Conservation (phyloP, 2,329 filamentous ascomycete species). For the Fusarium camptoceras region DNA sequence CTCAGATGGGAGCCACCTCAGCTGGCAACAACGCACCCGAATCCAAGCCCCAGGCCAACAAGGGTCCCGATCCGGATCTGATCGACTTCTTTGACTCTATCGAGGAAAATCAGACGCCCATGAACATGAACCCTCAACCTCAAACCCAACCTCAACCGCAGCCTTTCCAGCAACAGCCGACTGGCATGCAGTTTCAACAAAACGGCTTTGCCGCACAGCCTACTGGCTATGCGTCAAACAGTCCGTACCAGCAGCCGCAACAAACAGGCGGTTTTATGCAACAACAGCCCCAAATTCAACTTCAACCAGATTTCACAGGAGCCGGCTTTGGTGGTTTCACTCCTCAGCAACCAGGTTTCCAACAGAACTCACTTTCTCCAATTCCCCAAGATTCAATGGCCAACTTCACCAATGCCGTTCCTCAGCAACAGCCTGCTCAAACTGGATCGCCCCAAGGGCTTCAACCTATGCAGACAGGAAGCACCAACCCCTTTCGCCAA, state of each 20-base stretch:
- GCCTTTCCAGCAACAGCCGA: slow-evolving; percentile 49
- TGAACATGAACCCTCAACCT: slow-evolving; percentile 60
- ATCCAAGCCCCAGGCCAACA: slow-evolving; percentile 64
- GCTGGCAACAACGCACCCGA: slow-evolving; percentile 48
- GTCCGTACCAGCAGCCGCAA: slow-evolving; percentile 53
- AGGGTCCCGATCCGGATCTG: slow-evolving; percentile 78
- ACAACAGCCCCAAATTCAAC: slow-evolving; percentile 54
- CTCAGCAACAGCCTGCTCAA: slow-evolving; percentile 39
- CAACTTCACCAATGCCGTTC: slow-evolving; percentile 51
- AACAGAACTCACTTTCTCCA: slow-evolving; percentile 63
- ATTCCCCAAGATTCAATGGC: slow-evolving; percentile 67
- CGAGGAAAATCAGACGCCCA: slow-evolving; percentile 84
- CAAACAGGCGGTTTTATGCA: slow-evolving; percentile 34
- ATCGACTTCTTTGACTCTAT: slow-evolving; percentile 97
- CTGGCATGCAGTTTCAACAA: slow-evolving; percentile 42
- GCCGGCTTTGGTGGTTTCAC: slow-evolving; percentile 88
- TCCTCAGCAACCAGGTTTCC: slow-evolving; percentile 67
- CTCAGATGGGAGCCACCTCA: slow-evolving; percentile 46
- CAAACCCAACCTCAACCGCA: slow-evolving; percentile 52
- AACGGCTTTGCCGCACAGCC: slow-evolving; percentile 51
- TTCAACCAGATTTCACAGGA: slow-evolving; percentile 69
- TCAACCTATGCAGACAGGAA: slow-evolving; percentile 53
- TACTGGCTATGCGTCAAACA: slow-evolving; percentile 46
- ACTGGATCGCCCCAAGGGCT: slow-evolving; percentile 40
- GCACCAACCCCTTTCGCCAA: slow-evolving; percentile 92